Evolutionary conservation across 2,329 filamentous ascomycete species (phyloP).

Genomic region (Stromatinia cepivora): DNA sequence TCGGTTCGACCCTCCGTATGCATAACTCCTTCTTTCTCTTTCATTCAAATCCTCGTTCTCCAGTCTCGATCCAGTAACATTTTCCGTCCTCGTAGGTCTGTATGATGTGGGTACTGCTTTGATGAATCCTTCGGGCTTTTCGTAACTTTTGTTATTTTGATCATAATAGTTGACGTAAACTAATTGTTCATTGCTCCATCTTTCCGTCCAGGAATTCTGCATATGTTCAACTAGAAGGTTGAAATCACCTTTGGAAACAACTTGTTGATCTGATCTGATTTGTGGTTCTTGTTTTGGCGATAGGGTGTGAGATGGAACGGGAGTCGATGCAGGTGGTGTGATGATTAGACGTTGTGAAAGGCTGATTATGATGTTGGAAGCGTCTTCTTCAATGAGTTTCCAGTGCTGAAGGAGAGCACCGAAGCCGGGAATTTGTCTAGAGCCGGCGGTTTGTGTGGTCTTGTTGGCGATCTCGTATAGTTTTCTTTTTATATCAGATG

Average conservation of each 20-base stretch:
- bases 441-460: not conserved
- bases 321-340: slow-evolving; percentile 4
- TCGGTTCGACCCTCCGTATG: not conserved
- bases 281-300: not conserved
- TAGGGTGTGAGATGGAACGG: not conserved
- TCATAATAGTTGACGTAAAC: slow-evolving; percentile 18
- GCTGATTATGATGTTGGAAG: slow-evolving; percentile 5
- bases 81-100: slow-evolving; percentile 5
- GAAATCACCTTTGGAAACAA: slow-evolving; percentile 1
- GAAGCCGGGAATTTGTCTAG: slow-evolving; percentile 14
- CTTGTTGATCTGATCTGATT: not conserved
- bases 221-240: not conserved
- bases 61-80: not conserved
- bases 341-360: slow-evolving; percentile 19
- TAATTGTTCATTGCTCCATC: not conserved
- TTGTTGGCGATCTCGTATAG: slow-evolving; percentile 8
- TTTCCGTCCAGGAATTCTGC: slow-evolving; percentile 18
- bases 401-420: slow-evolving; percentile 10
- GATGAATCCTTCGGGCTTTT: slow-evolving; percentile 16
- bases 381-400: slow-evolving; percentile 14
- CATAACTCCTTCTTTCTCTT: not conserved
- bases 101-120: not conserved
- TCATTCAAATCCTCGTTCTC: not conserved
- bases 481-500: slow-evolving; percentile 14
- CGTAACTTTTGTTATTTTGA: not conserved